A percentile compares a stretch with the other conserved stretches of the same genome.
Evolutionary conservation across 2,329 filamentous ascomycete species (phyloP).

Genomic region (Aspergillus candidus): DNA sequence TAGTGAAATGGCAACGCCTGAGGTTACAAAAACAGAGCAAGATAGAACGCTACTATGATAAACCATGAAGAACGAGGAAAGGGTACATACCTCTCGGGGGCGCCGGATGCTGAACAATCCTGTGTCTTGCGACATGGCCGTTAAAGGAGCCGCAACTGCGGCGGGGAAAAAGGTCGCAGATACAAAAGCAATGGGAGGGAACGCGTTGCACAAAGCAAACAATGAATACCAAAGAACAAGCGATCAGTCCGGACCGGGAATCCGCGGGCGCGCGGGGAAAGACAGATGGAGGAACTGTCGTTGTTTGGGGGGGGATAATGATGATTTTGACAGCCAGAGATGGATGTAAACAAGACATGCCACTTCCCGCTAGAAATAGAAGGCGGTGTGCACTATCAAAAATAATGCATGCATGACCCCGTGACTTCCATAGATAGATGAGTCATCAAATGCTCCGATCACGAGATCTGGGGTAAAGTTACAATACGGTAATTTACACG

Average conservation of each 20-base stretch:
- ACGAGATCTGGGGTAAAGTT: constrained; percentile 31
- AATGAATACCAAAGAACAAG: too few species aligned
- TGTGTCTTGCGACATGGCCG: constrained; percentile 75
- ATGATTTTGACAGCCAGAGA: constrained; percentile 3
- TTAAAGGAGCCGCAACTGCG: constrained; percentile 24
- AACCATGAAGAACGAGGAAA: neutral
- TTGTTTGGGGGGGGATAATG: neutral
- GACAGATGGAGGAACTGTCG: too few species aligned
- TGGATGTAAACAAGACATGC: constrained; percentile 35
- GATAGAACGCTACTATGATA: neutral
- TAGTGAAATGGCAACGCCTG: constrained; percentile 5
- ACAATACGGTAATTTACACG: constrained; percentile 12
- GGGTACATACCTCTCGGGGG: constrained; percentile 69
- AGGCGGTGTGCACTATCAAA: constrained; percentile 25
- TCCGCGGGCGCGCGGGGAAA: too few species aligned
- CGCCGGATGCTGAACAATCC: constrained; percentile 88
- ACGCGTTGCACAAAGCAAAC: too few species aligned
- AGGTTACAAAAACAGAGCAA: too few species aligned
- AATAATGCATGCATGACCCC: constrained; percentile 15
- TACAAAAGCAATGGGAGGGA: neutral
- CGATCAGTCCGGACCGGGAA: too few species aligned
- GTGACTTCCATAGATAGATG: neutral
- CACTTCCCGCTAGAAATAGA: constrained; percentile 13
- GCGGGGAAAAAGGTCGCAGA: constrained; percentile 5
- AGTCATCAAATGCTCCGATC: constrained; percentile 9